These are phyloP conservation scores for Rhodocollybia butyracea DNA, from an alignment of 768 basidiomycete species.

Conservation along the genomic window DNA sequence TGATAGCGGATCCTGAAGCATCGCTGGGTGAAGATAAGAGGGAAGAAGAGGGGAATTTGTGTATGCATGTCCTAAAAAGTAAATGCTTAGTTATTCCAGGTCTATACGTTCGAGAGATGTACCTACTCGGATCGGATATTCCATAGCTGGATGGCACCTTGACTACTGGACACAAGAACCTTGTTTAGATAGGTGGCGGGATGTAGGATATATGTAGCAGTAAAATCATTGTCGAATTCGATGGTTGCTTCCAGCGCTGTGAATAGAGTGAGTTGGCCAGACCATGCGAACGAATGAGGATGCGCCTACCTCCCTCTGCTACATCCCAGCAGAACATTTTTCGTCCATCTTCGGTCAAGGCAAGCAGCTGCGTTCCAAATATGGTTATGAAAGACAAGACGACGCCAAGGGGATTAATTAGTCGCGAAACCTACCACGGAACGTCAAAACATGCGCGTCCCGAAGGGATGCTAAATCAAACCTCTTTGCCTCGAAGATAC, in stretches of 20 bases:
- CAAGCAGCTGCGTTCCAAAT: conserved; percentile 80
- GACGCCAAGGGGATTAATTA: conserved; percentile 63
- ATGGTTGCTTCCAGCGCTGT: conserved; percentile 65
- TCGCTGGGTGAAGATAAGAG: conserved; percentile 41
- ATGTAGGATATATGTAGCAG: conserved; percentile 82
- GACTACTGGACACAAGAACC: conserved; percentile 75
- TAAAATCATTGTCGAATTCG: conserved; percentile 79
- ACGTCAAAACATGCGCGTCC: conserved; percentile 4
- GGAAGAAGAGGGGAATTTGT: conserved; percentile 62
- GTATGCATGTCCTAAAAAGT: conserved; percentile 66
- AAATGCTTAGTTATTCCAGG: background rate
- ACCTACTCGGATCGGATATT: conserved; percentile 81
- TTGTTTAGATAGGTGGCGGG: conserved; percentile 98
- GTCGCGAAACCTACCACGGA: conserved; percentile 46
- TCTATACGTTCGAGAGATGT: background rate
- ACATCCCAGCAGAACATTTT: conserved; percentile 80
- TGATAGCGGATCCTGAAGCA: conserved; percentile 50
- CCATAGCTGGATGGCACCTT: conserved; percentile 90
- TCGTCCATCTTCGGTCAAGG: conserved; percentile 74
- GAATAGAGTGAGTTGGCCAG: background rate
- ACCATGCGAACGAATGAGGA: background rate
- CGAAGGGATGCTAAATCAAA: conserved; percentile 20
- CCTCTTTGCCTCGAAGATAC: conserved; percentile 89
- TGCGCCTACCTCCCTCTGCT: conserved; percentile 47
- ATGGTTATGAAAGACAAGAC: conserved; percentile 63